Conservation (phyloP, 2,329 filamentous ascomycete species). For the Sclerotinia subarctica region DNA sequence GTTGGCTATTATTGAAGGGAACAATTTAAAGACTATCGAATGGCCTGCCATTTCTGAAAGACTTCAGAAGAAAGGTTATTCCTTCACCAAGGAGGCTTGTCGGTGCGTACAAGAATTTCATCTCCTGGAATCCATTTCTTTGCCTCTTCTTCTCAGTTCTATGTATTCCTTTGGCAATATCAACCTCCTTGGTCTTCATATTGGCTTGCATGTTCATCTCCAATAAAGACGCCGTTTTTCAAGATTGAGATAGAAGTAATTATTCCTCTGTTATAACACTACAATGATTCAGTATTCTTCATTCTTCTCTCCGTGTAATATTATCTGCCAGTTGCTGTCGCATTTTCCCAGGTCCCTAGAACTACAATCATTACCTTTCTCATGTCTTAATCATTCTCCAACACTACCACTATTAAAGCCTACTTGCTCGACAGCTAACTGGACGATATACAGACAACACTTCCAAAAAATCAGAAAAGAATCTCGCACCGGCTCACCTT, state of each 20-base stretch:
- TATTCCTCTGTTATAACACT: neutral
- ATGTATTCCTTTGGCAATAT: neutral
- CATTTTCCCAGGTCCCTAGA: neutral
- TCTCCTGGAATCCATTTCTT: neutral
- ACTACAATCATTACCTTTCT: neutral
- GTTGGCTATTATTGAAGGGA: slow-evolving; percentile 34
- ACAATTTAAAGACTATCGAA: slow-evolving; percentile 28
- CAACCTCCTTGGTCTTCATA: neutral
- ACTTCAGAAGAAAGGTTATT: slow-evolving; percentile 31
- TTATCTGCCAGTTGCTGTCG: neutral
- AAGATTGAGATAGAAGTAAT: neutral
- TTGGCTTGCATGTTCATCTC: neutral
- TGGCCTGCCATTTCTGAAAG: slow-evolving; percentile 30
- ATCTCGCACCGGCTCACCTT: neutral
- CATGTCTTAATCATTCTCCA: neutral
- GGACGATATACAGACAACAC: slow-evolving; percentile 32
- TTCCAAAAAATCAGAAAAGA: slow-evolving; percentile 37
- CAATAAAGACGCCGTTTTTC: neutral
- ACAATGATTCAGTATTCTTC: too few species aligned
- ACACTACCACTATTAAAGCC: too few species aligned
- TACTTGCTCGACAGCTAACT: neutral
- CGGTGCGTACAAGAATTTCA: slow-evolving; percentile 29
- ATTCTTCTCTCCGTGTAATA: neutral
- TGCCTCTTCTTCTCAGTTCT: neutral
- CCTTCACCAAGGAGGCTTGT: slow-evolving; percentile 35